phyloP scores from a whole-genome alignment of 2,329 filamentous ascomycete genomes.

The Ophiostoma sp. region DNA sequence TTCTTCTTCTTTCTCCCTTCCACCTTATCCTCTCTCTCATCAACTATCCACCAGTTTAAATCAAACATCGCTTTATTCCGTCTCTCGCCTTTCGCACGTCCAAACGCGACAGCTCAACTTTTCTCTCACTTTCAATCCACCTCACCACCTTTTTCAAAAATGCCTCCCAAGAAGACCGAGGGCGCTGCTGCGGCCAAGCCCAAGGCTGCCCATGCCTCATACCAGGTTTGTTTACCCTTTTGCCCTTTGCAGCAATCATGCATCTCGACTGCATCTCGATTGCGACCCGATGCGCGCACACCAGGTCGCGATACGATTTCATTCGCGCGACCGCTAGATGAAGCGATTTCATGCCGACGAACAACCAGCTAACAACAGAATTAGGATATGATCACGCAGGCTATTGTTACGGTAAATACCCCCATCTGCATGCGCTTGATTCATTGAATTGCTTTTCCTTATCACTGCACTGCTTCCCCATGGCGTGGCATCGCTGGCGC shows the following conservation, averaged over 20 bases:
- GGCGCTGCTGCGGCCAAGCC: slow-evolving; percentile 42
- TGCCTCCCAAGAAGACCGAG: slow-evolving; percentile 56
- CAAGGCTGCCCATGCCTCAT: slow-evolving; percentile 48
- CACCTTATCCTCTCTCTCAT: slow-evolving; percentile 8
- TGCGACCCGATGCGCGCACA: background rate
- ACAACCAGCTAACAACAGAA: slow-evolving; percentile 18
- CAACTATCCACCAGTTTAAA: slow-evolving; percentile 27
- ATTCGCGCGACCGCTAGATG: slow-evolving; percentile 9
- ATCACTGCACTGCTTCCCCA: slow-evolving; percentile 14
- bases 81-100: slow-evolving; percentile 25
- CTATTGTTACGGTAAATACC: slow-evolving; percentile 53
- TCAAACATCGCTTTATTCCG: slow-evolving; percentile 14
- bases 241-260: background rate
- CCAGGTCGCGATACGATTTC: slow-evolving; percentile 16
- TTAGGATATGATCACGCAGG: slow-evolving; percentile 59
- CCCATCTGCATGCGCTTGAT: slow-evolving; percentile 16
- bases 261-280: background rate
- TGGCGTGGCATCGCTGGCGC: slow-evolving; percentile 2
- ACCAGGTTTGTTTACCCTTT: slow-evolving; percentile 47
- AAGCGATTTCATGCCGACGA: slow-evolving; percentile 9
- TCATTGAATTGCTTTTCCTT: slow-evolving; percentile 24
- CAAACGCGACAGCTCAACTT: slow-evolving; percentile 16
- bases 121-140: slow-evolving; percentile 8
- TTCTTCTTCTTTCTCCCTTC: background rate
- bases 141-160: slow-evolving; percentile 35